These are phyloP conservation scores for Lithospermum erythrorhizon DNA, from an alignment of 257 asterid genomes.

Conservation along the genomic window DNA sequence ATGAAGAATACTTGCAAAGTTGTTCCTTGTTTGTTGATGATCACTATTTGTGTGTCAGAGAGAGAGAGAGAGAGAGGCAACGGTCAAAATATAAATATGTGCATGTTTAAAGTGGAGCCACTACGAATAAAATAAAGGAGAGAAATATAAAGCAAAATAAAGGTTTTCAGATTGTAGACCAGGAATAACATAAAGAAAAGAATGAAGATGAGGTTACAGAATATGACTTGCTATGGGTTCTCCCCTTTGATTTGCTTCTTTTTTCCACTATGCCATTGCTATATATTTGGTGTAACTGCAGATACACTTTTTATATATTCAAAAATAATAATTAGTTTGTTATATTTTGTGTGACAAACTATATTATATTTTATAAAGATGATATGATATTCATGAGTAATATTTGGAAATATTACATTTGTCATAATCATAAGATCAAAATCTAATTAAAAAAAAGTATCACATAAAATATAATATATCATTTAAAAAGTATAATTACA, in stretches of 20 bases:
- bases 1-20: background rate
- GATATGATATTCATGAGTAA: too few species aligned
- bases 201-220: slow-evolving; percentile 12
- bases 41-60: slow-evolving; percentile 1
- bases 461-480: too few species aligned
- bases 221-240: background rate
- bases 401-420: too few species aligned
- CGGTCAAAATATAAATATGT: slow-evolving; percentile 26
- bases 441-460: too few species aligned
- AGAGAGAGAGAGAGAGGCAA: slow-evolving; percentile 18
- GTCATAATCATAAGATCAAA: too few species aligned
- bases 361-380: too few species aligned
- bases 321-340: too few species aligned
- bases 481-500: too few species aligned
- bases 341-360: too few species aligned
- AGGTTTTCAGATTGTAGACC: slow-evolving; percentile 10
- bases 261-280: slow-evolving; percentile 6
- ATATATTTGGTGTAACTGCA: too few species aligned
- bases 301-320: too few species aligned
- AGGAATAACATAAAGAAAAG: slow-evolving; percentile 18
- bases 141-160: slow-evolving; percentile 8
- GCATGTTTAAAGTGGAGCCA: slow-evolving; percentile 15
- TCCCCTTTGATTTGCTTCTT: background rate
- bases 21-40: slow-evolving; percentile 9
- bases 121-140: background rate